phyloP scores from a whole-genome alignment of 257 asterid genomes.

The Ocimum tenuiflorum region DNA sequence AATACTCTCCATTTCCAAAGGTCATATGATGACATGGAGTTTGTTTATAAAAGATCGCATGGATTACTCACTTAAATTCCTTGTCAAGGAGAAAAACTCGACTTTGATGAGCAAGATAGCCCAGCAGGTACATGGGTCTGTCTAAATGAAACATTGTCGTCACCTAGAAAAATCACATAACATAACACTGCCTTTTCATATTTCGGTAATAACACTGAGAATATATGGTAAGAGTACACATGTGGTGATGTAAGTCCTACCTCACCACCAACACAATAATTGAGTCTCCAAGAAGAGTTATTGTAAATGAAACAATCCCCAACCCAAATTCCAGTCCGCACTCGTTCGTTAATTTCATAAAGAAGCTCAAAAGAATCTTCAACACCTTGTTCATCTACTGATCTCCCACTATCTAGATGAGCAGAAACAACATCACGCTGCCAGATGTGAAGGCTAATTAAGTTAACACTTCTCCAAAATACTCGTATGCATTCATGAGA shows the following conservation, averaged over 20 bases:
- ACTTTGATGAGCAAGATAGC: conserved; percentile 92
- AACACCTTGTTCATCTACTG: conserved; percentile 87
- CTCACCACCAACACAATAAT: conserved; percentile 98
- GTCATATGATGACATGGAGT: background rate
- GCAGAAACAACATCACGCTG: conserved; percentile 96
- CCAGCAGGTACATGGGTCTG: conserved; percentile 97
- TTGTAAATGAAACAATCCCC: conserved; percentile 98
- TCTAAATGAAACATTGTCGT: conserved; percentile 97
- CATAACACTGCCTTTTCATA: conserved; percentile 3
- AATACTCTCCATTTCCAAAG: background rate
- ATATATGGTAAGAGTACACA: background rate
- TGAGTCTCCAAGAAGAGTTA: conserved; percentile 94
- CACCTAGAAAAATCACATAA: conserved; percentile 46
- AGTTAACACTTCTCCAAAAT: conserved; percentile 24
- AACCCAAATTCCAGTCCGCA: conserved; percentile 97
- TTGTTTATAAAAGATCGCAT: conserved; percentile 5
- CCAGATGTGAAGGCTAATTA: conserved; percentile 25
- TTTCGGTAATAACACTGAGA: conserved; percentile 10
- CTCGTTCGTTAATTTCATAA: conserved; percentile 90
- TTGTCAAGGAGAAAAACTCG: conserved; percentile 86
- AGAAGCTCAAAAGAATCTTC: conserved; percentile 98
- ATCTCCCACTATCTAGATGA: conserved; percentile 79
- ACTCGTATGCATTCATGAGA: background rate
- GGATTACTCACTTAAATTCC: conserved; percentile 88
- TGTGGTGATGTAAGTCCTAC: conserved; percentile 34